Evolutionary conservation across 768 basidiomycete genomes (phyloP).

Genomic region (Suillus sp.): DNA sequence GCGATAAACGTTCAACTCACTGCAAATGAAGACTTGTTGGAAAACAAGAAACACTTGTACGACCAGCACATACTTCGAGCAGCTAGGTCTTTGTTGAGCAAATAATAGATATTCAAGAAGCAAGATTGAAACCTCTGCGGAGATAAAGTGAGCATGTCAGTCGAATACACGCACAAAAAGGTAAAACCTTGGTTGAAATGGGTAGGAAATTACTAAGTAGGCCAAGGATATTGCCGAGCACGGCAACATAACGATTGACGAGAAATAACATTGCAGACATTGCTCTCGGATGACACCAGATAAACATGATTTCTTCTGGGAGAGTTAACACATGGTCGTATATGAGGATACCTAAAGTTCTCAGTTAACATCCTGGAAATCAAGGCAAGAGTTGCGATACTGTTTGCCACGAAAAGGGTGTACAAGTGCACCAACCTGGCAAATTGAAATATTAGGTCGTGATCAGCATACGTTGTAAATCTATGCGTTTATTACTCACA

Average conservation of each 20-base stretch:
- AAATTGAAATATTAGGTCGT: background rate
- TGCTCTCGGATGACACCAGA: conserved; percentile 47
- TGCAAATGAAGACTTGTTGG: conserved; percentile 48
- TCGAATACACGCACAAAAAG: background rate
- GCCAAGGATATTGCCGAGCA: conserved; percentile 41
- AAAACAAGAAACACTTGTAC: conserved; percentile 44
- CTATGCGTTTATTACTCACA: background rate
- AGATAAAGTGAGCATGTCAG: background rate
- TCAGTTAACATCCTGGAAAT: too few species aligned
- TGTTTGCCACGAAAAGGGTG: background rate
- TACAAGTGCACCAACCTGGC: conserved; percentile 8
- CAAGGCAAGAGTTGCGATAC: background rate
- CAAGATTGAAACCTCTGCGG: conserved; percentile 10
- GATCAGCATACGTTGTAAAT: background rate
- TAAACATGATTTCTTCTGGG: conserved; percentile 40
- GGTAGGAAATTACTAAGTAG: conserved; percentile 31
- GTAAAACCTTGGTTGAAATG: conserved; percentile 9
- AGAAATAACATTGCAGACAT: conserved; percentile 47
- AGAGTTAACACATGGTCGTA: conserved; percentile 35
- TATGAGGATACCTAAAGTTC: conserved; percentile 26
- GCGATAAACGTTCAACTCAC: conserved; percentile 33
- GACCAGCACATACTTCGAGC: conserved; percentile 39
- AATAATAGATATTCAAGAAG: background rate
- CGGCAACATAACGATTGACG: conserved; percentile 50
- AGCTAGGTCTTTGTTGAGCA: conserved; percentile 32